Base-by-base conservation (phyloP, 768 basidiomycete genomes). In the Astraeus odoratus region DNA sequence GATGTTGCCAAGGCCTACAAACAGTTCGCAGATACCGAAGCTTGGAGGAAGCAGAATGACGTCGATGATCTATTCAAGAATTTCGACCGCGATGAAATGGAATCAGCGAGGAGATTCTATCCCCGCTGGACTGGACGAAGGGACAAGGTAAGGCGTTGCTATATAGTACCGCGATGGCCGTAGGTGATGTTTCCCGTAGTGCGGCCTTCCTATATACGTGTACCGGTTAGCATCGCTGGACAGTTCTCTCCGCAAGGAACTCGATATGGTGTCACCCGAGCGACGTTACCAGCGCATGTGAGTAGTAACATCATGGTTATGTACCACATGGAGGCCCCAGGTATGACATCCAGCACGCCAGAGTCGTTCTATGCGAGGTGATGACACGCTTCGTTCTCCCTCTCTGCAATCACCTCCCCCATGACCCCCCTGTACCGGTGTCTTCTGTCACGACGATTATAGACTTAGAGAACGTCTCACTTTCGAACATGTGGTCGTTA, bases 51-150 rank as follows among this genome's bases (percentile, higher is more conserved):
- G 53, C 65, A 76, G 54, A 68, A 83, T 54, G 60, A 76, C 25
- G 78, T 91, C 3, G 72, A 77, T 24, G 68, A 70, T n/a, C 67
- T 90, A 10, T 90, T 78, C 60, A 67, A 71, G 5, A 68, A 70
- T 2, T 82, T 87, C 51, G 72, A 74, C 18, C 42, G 65, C 0
- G 71, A 71, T 7, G 88, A 89, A 51, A 71, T 88, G 43, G 77
- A 82, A 57, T 55, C 57, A 8, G 60, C 80, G 0, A 74, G 75
- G 53, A 67, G 72, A 41, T 84, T 81, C 49, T 92, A 90, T 64
- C 86, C 87, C 1, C 73, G 83, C 25, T 90, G 85, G 85, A 89
- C 85, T 0, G 88, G 87, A 0, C 70, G 82, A 36, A 68, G 86
- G 51, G 83, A 88, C 59, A 86, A 83, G 69, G 86, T 81, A 52